Percentiles rank a stretch among this genome's conserved stretches.
Evolutionary conservation across 768 basidiomycete genomes (phyloP).

Genomic region (Suillus subalutaceus): DNA sequence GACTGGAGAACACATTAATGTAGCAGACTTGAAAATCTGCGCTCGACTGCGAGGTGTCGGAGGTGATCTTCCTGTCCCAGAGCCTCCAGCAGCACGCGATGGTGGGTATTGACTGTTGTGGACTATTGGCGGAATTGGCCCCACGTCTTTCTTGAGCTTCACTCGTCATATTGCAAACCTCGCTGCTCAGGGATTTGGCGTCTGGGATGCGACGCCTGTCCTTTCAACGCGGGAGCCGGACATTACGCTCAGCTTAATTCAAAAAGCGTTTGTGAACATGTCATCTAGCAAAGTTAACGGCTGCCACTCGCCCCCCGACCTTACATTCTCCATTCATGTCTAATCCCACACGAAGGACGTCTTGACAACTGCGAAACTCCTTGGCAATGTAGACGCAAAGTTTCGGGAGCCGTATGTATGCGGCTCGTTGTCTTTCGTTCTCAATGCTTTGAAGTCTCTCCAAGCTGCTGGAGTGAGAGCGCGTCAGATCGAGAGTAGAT

Average conservation of each 20-base stretch:
- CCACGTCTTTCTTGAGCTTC: constrained; percentile 65
- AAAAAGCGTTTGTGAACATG: constrained; percentile 24
- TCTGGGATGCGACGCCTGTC: constrained; percentile 49
- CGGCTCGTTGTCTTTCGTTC: constrained; percentile 27
- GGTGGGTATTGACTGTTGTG: constrained; percentile 45
- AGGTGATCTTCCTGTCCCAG: constrained; percentile 45
- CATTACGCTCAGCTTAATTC: constrained; percentile 49
- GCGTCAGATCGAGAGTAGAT: no score
- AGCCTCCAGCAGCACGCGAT: constrained; percentile 24
- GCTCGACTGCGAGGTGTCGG: constrained; percentile 55
- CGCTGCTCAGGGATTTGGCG: constrained; percentile 18
- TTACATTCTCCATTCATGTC: constrained; percentile 21
- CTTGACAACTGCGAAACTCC: constrained; percentile 21
- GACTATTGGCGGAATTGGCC: constrained; percentile 66
- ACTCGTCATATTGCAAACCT: constrained; percentile 30
- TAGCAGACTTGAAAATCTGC: constrained; percentile 38
- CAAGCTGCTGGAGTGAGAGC: background rate
- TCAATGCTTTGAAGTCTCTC: constrained; percentile 26
- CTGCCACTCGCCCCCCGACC: constrained; percentile 7
- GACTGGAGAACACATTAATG: constrained; percentile 14
- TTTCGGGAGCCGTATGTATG: constrained; percentile 24
- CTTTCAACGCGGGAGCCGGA: constrained; percentile 58
- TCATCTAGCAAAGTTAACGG: background rate
- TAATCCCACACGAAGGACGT: constrained; percentile 21
- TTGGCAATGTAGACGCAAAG: constrained; percentile 21